These are phyloP conservation scores for Leishmania arabica DNA, from an alignment of 208 protist species.

Conservation along the genomic window DNA sequence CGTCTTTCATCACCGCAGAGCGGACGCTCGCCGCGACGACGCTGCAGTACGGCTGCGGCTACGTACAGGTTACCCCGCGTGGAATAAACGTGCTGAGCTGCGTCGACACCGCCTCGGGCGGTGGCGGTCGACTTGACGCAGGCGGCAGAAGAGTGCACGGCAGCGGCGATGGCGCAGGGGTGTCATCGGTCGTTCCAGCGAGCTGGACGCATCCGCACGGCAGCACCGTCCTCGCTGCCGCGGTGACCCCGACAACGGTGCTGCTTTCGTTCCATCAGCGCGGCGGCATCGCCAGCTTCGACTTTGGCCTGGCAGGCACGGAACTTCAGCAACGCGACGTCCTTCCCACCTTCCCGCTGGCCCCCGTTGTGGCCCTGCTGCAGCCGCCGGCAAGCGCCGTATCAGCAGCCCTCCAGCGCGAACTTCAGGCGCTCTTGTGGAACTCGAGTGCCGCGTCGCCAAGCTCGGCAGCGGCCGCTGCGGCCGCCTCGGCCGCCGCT, in stretches of 20 bases:
- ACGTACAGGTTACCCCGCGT: slow-evolving; percentile 76
- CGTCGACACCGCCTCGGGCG: not conserved
- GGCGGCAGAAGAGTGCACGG: not conserved
- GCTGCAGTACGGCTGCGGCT: slow-evolving; percentile 64
- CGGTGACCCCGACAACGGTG: slow-evolving; percentile 47
- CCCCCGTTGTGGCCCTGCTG: slow-evolving; percentile 63
- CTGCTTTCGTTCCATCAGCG: slow-evolving; percentile 64
- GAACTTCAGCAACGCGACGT: slow-evolving; percentile 61
- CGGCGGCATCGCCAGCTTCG: slow-evolving; percentile 78
- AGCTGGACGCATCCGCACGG: slow-evolving; percentile 78
- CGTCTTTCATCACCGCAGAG: slow-evolving; percentile 64
- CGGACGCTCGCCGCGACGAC: slow-evolving; percentile 74
- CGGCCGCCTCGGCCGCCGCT: slow-evolving; percentile 6
- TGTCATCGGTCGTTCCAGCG: slow-evolving; percentile 30
- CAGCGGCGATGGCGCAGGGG: not conserved
- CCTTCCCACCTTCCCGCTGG: slow-evolving; percentile 66
- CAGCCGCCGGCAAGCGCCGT: slow-evolving; percentile 43
- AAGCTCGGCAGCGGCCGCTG: slow-evolving; percentile 16
- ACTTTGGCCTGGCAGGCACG: slow-evolving; percentile 59
- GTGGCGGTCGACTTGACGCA: not conserved
- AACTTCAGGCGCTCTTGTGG: slow-evolving; percentile 41
- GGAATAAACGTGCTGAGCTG: slow-evolving; percentile 54
- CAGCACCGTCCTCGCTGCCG: slow-evolving; percentile 75
- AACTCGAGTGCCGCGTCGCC: slow-evolving; percentile 10
- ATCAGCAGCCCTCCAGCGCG: slow-evolving; percentile 24